Evolutionary conservation across 371 early-diverging fungal genomes (phyloP).

Genomic region (Rhizomucor miehei): DNA sequence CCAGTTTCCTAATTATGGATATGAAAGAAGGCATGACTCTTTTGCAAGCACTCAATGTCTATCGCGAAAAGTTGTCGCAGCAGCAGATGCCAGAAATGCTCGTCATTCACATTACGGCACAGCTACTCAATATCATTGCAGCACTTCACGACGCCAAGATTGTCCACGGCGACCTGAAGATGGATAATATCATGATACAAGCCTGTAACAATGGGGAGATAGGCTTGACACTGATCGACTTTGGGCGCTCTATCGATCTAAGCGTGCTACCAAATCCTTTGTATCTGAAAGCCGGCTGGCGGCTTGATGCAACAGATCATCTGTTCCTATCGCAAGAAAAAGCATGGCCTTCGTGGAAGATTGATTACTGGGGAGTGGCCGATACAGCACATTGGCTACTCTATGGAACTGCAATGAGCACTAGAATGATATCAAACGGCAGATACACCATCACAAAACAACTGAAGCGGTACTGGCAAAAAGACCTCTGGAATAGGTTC

Average conservation of each 20-base stretch:
- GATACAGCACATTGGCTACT: conserved; percentile 31
- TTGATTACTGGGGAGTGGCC: conserved; percentile 49
- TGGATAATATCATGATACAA: conserved; percentile 40
- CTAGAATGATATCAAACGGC: background rate
- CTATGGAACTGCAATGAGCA: conserved; percentile 21
- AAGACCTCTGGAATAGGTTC: conserved; percentile 23
- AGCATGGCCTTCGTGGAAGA: conserved; percentile 20
- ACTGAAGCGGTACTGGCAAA: conserved; percentile 43
- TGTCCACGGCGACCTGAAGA: conserved; percentile 48
- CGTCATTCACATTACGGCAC: conserved; percentile 21
- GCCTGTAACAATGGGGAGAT: conserved; percentile 3
- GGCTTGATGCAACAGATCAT: conserved; percentile 16
- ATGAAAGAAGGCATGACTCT: conserved; percentile 27
- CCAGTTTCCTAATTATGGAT: conserved; percentile 31
- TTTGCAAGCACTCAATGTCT: conserved; percentile 28
- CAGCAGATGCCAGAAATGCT: conserved; percentile 36
- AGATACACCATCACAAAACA: conserved; percentile 20
- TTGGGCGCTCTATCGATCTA: conserved; percentile 40
- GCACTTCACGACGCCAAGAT: conserved; percentile 31
- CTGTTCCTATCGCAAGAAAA: conserved; percentile 7
- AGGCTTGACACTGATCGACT: conserved; percentile 41
- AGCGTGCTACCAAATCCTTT: conserved; percentile 13
- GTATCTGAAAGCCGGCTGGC: conserved; percentile 32
- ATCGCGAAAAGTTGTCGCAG: conserved; percentile 2
- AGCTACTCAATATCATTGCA: conserved; percentile 22